Base-by-base conservation (phyloP, 257 asterid species). In the Solanum habrochaites region DNA sequence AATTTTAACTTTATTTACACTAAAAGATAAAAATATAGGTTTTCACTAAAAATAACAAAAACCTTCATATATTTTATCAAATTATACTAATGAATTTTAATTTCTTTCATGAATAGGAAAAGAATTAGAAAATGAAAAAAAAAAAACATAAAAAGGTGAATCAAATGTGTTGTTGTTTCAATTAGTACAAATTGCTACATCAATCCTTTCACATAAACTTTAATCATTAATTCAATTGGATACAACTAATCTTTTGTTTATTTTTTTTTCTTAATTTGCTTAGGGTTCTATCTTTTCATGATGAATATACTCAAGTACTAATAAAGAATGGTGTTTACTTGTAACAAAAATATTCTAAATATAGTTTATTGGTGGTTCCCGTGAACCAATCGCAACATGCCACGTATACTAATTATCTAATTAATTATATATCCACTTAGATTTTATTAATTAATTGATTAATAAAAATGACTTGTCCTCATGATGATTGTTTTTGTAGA, bases 261-360 rank as follows among this genome's bases (percentile, higher is more conserved):
- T 73, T 58, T 6, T 73, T 40, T 43, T 45, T 78, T 27, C 40
- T 78, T 78, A 78, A 15, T 78, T 88, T 85, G 85, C 93, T 87
- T 91, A 31, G 92, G 90, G 93, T 90, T 92, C 93, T 77, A 87
- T 88, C 85, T 47, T 31, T 39, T 90, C 87, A 91, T 91, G 86
- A 93, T 93, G 84, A 49, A 78, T 90, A 89, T 47, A 87, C 88
- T 88, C 87, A 87, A 90, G 87, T 87, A 87, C 84, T 78, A 78
- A 78, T 15, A 27, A 90, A 91, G 87, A 85, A 88, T 72, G 85
- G 83, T 85, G 64, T 78, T 45, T 25, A 25, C 40, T 78, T 78
- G 27, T 45, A 45, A 45, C 64, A 45, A 78, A 43, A 14, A 14
- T 2, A 4, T 78, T 78, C 84, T 5, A 78, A 78, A 45, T 77